Conservation (phyloP, 2,329 filamentous ascomycete species). For the Talaromyces sp. region DNA sequence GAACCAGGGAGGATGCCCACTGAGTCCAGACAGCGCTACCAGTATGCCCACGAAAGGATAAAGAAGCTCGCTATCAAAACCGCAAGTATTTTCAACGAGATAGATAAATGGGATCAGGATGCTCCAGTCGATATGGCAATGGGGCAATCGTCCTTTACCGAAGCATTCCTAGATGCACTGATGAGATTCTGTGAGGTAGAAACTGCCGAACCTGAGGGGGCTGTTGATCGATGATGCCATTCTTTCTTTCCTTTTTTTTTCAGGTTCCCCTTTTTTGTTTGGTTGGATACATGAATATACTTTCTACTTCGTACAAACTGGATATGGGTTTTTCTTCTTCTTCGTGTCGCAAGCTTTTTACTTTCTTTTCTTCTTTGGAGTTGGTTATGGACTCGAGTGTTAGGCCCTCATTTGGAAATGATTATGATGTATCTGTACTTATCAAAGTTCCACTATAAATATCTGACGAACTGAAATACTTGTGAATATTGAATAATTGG, state of each 20-base stretch:
- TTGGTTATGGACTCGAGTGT: neutral
- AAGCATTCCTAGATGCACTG: conserved; percentile 90
- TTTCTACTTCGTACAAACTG: neutral
- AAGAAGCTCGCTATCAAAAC: conserved; percentile 77
- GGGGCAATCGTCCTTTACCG: conserved; percentile 81
- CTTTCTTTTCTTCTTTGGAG: neutral
- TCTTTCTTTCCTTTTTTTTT: neutral
- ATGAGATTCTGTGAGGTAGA: conserved; percentile 72
- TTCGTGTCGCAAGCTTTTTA: neutral
- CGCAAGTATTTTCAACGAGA: conserved; percentile 77
- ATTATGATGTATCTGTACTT: neutral
- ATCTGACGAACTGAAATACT: neutral
- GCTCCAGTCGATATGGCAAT: conserved; percentile 91
- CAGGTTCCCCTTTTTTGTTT: conserved; percentile 7
- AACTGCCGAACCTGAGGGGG: conserved; percentile 64
- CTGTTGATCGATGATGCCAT: neutral
- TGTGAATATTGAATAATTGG: neutral
- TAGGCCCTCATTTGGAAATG: neutral
- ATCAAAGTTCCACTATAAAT: neutral
- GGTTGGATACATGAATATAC: neutral
- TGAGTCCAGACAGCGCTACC: conserved; percentile 50
- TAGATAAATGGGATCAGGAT: conserved; percentile 81
- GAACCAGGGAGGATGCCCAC: conserved; percentile 45
- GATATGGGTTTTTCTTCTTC: neutral
- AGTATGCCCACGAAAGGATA: conserved; percentile 78